phyloP scores from a whole-genome alignment of 73 alveolate species.

The Paramecium primaurelia region DNA sequence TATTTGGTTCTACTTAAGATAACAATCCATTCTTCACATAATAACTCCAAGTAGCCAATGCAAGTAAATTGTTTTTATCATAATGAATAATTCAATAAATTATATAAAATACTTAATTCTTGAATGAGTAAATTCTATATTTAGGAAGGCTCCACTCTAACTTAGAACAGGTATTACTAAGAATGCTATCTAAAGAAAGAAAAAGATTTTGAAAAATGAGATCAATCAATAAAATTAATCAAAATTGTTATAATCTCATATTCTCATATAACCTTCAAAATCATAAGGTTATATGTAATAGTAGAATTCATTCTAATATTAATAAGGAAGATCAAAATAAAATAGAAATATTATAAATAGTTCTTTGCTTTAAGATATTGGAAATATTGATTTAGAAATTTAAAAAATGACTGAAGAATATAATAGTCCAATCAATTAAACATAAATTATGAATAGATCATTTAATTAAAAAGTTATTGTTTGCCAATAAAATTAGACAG shows the following conservation, averaged over 20 bases:
- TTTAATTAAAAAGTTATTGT: background rate
- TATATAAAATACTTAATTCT: background rate
- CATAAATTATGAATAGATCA: background rate
- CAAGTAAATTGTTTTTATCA: background rate
- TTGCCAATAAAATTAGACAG: background rate
- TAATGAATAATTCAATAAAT: background rate
- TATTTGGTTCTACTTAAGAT: background rate
- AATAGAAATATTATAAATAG: background rate
- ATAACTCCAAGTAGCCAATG: background rate
- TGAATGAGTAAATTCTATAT: background rate
- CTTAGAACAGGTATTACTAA: background rate
- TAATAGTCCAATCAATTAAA: background rate
- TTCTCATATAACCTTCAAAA: background rate
- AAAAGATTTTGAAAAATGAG: background rate
- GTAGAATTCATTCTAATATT: background rate
- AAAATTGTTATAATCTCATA: background rate
- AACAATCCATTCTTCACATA: background rate
- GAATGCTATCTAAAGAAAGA: background rate
- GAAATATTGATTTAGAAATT: background rate
- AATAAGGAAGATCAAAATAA: background rate
- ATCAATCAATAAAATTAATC: background rate
- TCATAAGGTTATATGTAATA: background rate
- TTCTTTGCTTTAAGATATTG: background rate
- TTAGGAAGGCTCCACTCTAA: background rate
- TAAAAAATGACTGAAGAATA: background rate